phyloP scores from a whole-genome alignment of 1,284 basidiomycete genomes.

The Fomitopsis pinicola region DNA sequence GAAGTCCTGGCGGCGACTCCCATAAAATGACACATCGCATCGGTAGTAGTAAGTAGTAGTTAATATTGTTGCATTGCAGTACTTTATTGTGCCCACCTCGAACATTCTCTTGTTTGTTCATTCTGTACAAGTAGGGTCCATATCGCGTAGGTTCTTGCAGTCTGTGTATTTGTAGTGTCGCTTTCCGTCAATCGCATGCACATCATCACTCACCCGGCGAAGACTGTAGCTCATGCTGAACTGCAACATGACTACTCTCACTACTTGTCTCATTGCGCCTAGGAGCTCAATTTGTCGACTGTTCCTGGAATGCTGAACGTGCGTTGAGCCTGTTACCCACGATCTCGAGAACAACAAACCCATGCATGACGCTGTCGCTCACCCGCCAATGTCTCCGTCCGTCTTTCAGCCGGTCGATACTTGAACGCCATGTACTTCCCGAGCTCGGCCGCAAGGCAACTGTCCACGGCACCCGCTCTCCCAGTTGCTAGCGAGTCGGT shows the following conservation, averaged over 20 bases:
- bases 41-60: constrained; percentile 2
- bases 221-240: not conserved
- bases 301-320: no score
- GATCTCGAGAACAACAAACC: not conserved
- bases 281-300: no score
- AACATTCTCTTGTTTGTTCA: constrained; percentile 11
- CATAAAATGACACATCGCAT: constrained; percentile 1
- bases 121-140: constrained; percentile 7
- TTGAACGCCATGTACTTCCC: constrained; percentile 72
- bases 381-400: not conserved
- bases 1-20: constrained; percentile 20
- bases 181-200: not conserved
- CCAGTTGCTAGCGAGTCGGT: constrained; percentile 60
- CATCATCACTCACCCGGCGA: not conserved
- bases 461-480: constrained; percentile 62
- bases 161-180: constrained; percentile 15
- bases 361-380: not conserved
- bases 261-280: no score
- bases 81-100: constrained; percentile 1
- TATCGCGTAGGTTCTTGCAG: not conserved
- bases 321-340: not conserved
- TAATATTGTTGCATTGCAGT: constrained; percentile 4
- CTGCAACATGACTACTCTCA: not conserved
- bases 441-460: constrained; percentile 67
- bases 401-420: not conserved